Evolutionary conservation across 176 grass and related monocot species (phyloP), one percentile per base, ranked within the genome.

Genomic region (Ensete glaucum): DNA sequence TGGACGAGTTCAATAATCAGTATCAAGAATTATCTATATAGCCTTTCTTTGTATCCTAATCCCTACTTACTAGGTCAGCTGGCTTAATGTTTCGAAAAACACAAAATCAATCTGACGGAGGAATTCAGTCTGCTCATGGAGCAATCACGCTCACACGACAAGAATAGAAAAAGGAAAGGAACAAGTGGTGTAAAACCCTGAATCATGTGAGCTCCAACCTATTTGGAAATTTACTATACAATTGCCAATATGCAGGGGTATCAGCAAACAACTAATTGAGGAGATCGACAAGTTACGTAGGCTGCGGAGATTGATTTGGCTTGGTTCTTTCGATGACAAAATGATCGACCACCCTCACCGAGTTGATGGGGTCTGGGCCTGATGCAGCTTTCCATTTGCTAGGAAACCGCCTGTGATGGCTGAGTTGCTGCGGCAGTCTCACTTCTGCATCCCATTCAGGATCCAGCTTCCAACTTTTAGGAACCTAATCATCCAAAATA

Each of bases 381-480:
- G 77, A 84, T 10, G 78, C 78, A 11, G 95, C 85, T 66, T 83
- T 85, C 95, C 95, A 99, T 75, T 99, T 94, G 80, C 95, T 99
- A 5, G 95, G 95, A 67, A 69, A 99, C 49, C 69, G 85, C 76
- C 88, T 84, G 51, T 11, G 88, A 81, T 94, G 82, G 85, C 90
- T 99, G 72, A 88, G 92, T 73, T 98, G 88, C 50, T 80, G 54
- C 22, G 80, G 94, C 71, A 82, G 73, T 82, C 88, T 93, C 15
- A 84, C 68, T 67, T 99, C 95, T 71, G 83, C 80, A 49, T 99
- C 90, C 95, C 95, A 99, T 52, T 91, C 88, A 63, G 90, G 88
- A 86, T 99, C 95, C 82, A 99, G 78, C 79, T 91, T 89, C 95
- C 90, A 99, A 48, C 88, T 90, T 80, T 97, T 97, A 0, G 94